Evolutionary conservation across 2,329 filamentous ascomycete genomes (phyloP).

Genomic region (Scedosporium dehoogii): DNA sequence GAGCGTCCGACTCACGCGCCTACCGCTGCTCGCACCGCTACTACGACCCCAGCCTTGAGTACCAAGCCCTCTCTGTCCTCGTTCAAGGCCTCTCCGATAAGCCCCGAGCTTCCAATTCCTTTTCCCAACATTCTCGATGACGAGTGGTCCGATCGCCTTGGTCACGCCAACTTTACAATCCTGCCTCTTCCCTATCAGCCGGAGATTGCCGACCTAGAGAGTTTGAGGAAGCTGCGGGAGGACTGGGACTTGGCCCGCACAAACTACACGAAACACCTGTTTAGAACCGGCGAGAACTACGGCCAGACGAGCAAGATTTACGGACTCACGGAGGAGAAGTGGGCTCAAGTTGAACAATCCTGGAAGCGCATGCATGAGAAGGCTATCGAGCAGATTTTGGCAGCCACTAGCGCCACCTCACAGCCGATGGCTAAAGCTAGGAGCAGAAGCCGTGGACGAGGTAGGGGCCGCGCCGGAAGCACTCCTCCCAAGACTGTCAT

Average conservation of each 20-base stretch:
- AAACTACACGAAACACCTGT: constrained; percentile 84
- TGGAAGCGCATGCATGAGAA: constrained; percentile 66
- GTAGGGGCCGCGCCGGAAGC: constrained; percentile 31
- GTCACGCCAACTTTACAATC: constrained; percentile 91
- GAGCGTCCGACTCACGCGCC: constrained; percentile 40
- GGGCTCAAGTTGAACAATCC: constrained; percentile 64
- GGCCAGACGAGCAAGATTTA: constrained; percentile 85
- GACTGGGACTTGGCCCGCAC: constrained; percentile 77
- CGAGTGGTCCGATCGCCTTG: constrained; percentile 75
- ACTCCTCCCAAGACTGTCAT: constrained; percentile 21
- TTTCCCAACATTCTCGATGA: constrained; percentile 62
- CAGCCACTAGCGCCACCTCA: constrained; percentile 20
- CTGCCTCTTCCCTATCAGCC: constrained; percentile 70
- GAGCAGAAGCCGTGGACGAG: constrained; percentile 27
- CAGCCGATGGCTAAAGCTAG: constrained; percentile 12
- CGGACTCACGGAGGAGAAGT: constrained; percentile 76
- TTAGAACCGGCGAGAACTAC: constrained; percentile 83
- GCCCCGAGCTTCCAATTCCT: constrained; percentile 42
- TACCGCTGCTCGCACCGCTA: constrained; percentile 18
- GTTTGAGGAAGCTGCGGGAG: constrained; percentile 52
- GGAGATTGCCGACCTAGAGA: constrained; percentile 45
- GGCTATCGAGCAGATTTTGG: constrained; percentile 44
- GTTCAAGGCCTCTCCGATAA: constrained; percentile 54
- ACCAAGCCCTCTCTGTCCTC: constrained; percentile 70
- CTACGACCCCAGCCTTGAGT: constrained; percentile 37